Base-by-base conservation (phyloP, 345 rosid species). In the Fremontodendron californicum region DNA sequence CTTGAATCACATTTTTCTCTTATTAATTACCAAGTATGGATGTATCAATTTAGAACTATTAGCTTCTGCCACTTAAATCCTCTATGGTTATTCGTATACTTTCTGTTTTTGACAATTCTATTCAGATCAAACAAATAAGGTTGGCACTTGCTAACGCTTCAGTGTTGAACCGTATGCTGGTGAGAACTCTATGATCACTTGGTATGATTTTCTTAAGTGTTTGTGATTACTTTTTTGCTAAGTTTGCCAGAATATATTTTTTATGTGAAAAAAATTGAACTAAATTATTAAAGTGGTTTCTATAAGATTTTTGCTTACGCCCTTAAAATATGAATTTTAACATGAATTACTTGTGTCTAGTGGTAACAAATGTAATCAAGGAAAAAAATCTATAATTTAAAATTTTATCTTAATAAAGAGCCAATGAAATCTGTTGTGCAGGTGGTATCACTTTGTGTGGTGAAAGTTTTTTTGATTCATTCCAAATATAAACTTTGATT, bases 111-210 rank as follows among this genome's bases (percentile, higher is more conserved):
- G 21, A 78, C 78, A 62, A 60, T 75, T 77, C 60, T 78, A 42
- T 82, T 60, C 90, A 95, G 99, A 88, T 92, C 43, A 93, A 90
- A 81, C 98, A 95, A 81, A 89, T 95, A 81, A 91, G 98, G 87
- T 82, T 92, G 16, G 99, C 99, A 15, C 88, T 95, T 35, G 94
- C 99, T 73, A 85, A 93, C 81, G 97, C 99, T 29, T 82, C 92
- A 76, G 77, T 93, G 73, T 83, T 95, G 71, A 90, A 95, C 35
- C 98, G 99, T 71, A 90, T 93, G 0, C 84, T 95, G 93, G 99
- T 95, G 85, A n/a, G n/a, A n/a, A n/a, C n/a, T n/a, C n/a, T n/a
- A n/a, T n/a, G n/a, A n/a, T n/a, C n/a, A n/a, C n/a, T 60, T 60
- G 1, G 21, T 27, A 7, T 23, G 29, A 23, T 68, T 27, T 13